Conservation (phyloP, 2,329 filamentous ascomycete species). For the Xylariaceae sp. region DNA sequence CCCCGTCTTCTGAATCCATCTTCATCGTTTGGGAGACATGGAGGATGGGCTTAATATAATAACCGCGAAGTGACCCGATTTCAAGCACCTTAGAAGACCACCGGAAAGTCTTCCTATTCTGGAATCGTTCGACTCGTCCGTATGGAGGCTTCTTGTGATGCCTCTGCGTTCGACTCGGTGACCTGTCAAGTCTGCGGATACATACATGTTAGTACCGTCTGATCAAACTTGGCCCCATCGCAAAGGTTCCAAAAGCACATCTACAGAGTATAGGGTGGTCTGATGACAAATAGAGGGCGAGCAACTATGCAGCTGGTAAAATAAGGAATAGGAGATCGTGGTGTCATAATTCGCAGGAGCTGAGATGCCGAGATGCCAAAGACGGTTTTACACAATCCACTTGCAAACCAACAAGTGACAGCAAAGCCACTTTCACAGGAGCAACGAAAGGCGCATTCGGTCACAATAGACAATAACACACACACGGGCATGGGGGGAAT, state of each 20-base stretch:
- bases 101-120: constrained; percentile 9
- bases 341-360: constrained; percentile 29
- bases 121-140: constrained; percentile 17
- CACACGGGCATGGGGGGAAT: constrained; percentile 20
- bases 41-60: constrained; percentile 21
- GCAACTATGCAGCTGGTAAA: constrained; percentile 22
- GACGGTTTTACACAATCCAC: constrained; percentile 9
- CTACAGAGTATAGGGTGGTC: constrained; percentile 12
- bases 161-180: constrained; percentile 17
- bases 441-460: constrained; percentile 9
- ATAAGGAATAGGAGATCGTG: constrained; percentile 14
- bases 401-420: constrained; percentile 6
- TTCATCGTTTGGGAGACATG: constrained; percentile 56
- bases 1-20: constrained; percentile 89
- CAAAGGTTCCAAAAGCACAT: constrained; percentile 11
- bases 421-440: constrained; percentile 7
- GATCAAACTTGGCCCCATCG: constrained; percentile 18
- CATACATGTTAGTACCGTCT: constrained; percentile 17
- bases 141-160: constrained; percentile 11
- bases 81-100: constrained; percentile 14
- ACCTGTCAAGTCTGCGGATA: constrained; percentile 21
- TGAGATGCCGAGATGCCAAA: constrained; percentile 12
- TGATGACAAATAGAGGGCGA: constrained; percentile 2
- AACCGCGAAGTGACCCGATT: constrained; percentile 10
- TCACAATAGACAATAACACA: constrained; percentile 22